phyloP scores from a whole-genome alignment of 208 protist genomes.

The Trypanosoma brucei region DNA sequence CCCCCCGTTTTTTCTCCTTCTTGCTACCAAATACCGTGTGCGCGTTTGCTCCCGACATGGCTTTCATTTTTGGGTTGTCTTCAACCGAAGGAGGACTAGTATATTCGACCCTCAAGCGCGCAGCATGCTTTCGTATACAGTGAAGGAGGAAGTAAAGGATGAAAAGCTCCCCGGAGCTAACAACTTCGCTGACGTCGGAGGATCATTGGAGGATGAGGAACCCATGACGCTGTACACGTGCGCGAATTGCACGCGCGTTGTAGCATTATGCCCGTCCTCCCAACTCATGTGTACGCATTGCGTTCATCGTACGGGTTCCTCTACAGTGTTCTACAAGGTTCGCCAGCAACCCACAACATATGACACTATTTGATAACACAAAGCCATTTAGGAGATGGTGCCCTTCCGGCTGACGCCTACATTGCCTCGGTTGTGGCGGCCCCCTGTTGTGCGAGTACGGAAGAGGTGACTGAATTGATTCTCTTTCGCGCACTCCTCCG shows the following conservation, averaged over 20 bases:
- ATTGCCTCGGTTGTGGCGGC: no score
- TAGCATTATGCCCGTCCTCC: conserved; percentile 46
- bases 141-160: conserved; percentile 45
- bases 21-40: no score
- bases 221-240: conserved; percentile 70
- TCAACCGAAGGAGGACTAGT: no score
- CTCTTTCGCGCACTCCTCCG: no score
- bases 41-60: no score
- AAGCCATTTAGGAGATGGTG: no score
- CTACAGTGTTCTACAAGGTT: conserved; percentile 89
- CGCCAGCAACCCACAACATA: conserved; percentile 78
- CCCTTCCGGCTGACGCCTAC: no score
- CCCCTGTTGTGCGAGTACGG: no score
- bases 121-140: neutral
- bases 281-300: conserved; percentile 75
- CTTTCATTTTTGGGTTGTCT: no score
- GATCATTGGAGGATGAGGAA: conserved; percentile 12
- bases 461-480: no score
- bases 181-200: conserved; percentile 4
- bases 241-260: conserved; percentile 70
- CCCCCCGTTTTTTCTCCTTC: no score
- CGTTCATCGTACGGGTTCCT: conserved; percentile 73
- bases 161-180: conserved; percentile 18
- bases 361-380: conserved; percentile 67
- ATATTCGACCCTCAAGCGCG: no score